Conservation (phyloP, 805 yeast species). For the Metschnikowia shivogae region DNA sequence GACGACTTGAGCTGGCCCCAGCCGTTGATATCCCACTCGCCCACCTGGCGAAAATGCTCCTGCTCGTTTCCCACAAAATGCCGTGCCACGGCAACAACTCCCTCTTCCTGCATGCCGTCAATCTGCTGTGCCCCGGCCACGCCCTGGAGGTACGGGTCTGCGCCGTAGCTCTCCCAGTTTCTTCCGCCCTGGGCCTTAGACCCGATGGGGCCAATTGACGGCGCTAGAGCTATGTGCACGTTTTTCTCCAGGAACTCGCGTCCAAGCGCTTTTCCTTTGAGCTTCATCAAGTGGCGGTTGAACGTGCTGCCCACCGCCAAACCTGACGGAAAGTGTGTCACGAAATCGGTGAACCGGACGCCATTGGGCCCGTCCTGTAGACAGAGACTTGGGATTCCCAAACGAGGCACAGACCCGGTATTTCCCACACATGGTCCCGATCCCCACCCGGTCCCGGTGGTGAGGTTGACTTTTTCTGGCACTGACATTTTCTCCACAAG, state of each 20-base stretch:
- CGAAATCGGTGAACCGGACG: slow-evolving; percentile 52
- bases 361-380: slow-evolving; percentile 64
- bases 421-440: slow-evolving; percentile 61
- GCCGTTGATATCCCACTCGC: slow-evolving; percentile 45
- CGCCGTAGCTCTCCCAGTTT: slow-evolving; percentile 61
- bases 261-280: slow-evolving; percentile 56
- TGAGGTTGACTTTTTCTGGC: slow-evolving; percentile 56
- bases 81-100: slow-evolving; percentile 53
- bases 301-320: slow-evolving; percentile 57
- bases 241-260: slow-evolving; percentile 52
- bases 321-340: slow-evolving; percentile 56
- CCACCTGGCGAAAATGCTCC: slow-evolving; percentile 53
- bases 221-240: slow-evolving; percentile 53
- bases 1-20: slow-evolving; percentile 42
- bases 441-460: slow-evolving; percentile 64
- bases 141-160: slow-evolving; percentile 61
- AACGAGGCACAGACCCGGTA: slow-evolving; percentile 53
- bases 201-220: slow-evolving; percentile 59
- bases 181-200: slow-evolving; percentile 60
- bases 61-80: slow-evolving; percentile 62
- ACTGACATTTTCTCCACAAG: slow-evolving; percentile 54
- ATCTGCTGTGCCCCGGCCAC: slow-evolving; percentile 49
- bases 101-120: slow-evolving; percentile 54
- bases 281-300: slow-evolving; percentile 47
- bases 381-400: slow-evolving; percentile 52